phyloP scores from a whole-genome alignment of 106 monocot species.

The Triglochin maritima region DNA sequence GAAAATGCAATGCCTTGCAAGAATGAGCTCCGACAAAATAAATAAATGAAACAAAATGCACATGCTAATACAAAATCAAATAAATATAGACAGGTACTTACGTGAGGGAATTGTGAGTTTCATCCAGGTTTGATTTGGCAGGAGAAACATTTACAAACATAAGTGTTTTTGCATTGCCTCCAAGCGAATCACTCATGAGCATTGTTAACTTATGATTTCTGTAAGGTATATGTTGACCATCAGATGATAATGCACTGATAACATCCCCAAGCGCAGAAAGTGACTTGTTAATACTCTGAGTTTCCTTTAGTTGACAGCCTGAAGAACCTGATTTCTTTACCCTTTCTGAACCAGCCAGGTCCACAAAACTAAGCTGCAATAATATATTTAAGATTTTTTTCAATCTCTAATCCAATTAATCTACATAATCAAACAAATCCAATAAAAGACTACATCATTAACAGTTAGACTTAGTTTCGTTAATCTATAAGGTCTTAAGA shows the following conservation, averaged over 20 bases:
- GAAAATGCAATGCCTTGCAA: no score
- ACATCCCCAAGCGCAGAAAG: constrained; percentile 96
- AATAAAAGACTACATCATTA: no score
- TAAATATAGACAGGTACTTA: constrained; percentile 21
- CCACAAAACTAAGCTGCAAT: constrained; percentile 97
- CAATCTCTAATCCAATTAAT: background rate
- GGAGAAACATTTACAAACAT: constrained; percentile 99
- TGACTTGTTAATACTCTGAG: constrained; percentile 97
- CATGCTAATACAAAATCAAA: no score
- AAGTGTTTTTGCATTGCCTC: constrained; percentile 96
- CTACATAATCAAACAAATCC: no score
- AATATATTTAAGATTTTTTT: background rate
- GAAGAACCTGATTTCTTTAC: constrained; percentile 90
- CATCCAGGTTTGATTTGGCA: constrained; percentile 89
- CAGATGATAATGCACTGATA: constrained; percentile 84
- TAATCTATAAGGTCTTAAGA: no score
- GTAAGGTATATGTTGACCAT: constrained; percentile 93
- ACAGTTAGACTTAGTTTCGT: no score
- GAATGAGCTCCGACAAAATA: no score
- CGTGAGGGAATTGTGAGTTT: constrained; percentile 82
- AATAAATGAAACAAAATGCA: no score
- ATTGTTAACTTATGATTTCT: constrained; percentile 96
- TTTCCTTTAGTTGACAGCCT: constrained; percentile 88
- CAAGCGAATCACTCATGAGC: constrained; percentile 99
- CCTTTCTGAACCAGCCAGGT: constrained; percentile 98